Conservation (phyloP, 2,329 filamentous ascomycete genomes). For the Penicillium sp. region DNA sequence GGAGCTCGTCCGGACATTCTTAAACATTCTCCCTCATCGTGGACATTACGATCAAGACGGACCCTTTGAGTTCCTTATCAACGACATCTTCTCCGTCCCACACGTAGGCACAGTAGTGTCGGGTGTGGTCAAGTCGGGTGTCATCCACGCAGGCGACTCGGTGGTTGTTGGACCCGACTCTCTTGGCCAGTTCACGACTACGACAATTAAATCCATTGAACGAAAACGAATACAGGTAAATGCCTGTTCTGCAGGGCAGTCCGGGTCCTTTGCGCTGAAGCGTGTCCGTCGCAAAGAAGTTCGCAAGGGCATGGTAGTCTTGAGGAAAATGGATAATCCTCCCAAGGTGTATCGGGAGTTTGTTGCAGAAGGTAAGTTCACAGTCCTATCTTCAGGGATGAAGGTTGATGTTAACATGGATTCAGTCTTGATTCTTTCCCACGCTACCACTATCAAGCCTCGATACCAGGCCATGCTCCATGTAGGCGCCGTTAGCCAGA, state of each 20-base stretch:
- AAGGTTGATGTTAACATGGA: slow-evolving; percentile 7
- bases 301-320: slow-evolving; percentile 94
- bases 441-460: slow-evolving; percentile 93
- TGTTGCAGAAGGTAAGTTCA: slow-evolving; percentile 63
- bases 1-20: slow-evolving; percentile 82
- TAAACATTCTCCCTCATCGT: slow-evolving; percentile 93
- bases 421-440: slow-evolving; percentile 81
- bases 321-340: slow-evolving; percentile 73
- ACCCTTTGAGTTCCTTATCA: slow-evolving; percentile 90
- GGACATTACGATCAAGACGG: slow-evolving; percentile 85
- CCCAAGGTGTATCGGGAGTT: slow-evolving; percentile 73
- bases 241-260: slow-evolving; percentile 84
- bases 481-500: slow-evolving; percentile 90
- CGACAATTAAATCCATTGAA: slow-evolving; percentile 86
- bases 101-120: slow-evolving; percentile 96
- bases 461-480: slow-evolving; percentile 99
- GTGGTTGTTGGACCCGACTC: slow-evolving; percentile 87
- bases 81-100: slow-evolving; percentile 96
- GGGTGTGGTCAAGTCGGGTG: slow-evolving; percentile 82
- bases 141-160: slow-evolving; percentile 83
- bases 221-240: slow-evolving; percentile 87
- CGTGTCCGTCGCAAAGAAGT: slow-evolving; percentile 86
- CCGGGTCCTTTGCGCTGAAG: slow-evolving; percentile 84
- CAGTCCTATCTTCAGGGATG: background rate
- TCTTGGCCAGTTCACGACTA: slow-evolving; percentile 81